Percentiles rank a stretch among this genome's conserved stretches.
These are phyloP conservation scores for Alloascoidea africana DNA, from an alignment of 805 yeast genomes.

Conservation along the genomic window DNA sequence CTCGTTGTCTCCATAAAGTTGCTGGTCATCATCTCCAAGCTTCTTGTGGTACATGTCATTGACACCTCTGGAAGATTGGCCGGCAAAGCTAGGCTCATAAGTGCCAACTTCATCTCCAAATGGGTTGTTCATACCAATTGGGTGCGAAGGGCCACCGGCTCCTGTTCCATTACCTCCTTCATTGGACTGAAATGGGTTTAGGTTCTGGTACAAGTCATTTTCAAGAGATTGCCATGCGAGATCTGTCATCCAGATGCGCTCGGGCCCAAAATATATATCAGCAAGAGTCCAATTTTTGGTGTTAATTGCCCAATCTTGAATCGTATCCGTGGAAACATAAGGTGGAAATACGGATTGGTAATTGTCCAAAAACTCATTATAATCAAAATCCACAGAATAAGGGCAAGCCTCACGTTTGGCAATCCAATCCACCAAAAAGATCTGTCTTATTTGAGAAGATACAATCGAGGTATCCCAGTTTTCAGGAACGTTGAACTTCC, in stretches of 20 bases:
- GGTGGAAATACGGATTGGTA: constrained; percentile 17
- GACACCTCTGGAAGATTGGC: too few species aligned
- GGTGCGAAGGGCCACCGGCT: too few species aligned
- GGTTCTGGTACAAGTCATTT: constrained; percentile 7
- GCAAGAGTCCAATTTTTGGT: constrained; percentile 16
- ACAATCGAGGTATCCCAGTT: constrained; percentile 20
- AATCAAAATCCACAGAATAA: constrained; percentile 23
- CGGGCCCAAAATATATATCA: constrained; percentile 19
- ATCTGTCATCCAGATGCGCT: constrained; percentile 21
- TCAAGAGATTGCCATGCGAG: constrained; percentile 21
- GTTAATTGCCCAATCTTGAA: constrained; percentile 18
- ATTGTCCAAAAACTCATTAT: constrained; percentile 19
- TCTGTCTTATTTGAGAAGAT: constrained; percentile 20
- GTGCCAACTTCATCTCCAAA: too few species aligned
- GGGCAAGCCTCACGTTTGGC: constrained; percentile 17
- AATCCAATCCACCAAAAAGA: constrained; percentile 23
- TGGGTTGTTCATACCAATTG: too few species aligned
- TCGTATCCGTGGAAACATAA: constrained; percentile 3
- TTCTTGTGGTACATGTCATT: not conserved
- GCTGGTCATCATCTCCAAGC: too few species aligned
- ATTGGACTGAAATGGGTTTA: not conserved
- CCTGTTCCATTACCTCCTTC: not conserved
- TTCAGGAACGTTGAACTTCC: constrained; percentile 9
- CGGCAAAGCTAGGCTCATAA: too few species aligned
- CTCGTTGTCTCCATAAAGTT: not conserved